Percentiles rank a stretch among this genome's conserved stretches.
phyloP scores from a whole-genome alignment of 2,329 filamentous ascomycete genomes.

The Nemania diffusa region DNA sequence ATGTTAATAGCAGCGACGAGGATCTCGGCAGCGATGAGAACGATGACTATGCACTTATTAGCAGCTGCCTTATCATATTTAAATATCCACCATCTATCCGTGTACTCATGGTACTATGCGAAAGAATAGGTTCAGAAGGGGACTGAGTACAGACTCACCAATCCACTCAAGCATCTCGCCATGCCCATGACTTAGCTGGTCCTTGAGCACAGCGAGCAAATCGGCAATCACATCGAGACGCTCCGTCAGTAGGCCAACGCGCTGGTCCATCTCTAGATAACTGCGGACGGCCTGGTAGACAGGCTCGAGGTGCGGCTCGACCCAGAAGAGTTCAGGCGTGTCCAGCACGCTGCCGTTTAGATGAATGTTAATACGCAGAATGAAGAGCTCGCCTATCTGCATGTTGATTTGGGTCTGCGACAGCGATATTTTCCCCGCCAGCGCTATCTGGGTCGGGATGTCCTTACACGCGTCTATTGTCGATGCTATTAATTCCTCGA shows the following conservation, averaged over 20 bases:
- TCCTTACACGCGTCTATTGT: slow-evolving; percentile 95
- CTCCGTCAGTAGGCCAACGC: slow-evolving; percentile 88
- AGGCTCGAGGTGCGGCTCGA: slow-evolving; percentile 94
- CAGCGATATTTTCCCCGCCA: slow-evolving; percentile 91
- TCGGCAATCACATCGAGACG: slow-evolving; percentile 93
- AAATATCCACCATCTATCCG: neutral
- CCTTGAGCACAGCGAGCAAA: slow-evolving; percentile 90
- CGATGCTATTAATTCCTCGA: slow-evolving; percentile 93
- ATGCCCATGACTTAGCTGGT: slow-evolving; percentile 93
- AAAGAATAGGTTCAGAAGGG: neutral
- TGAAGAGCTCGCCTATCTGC: slow-evolving; percentile 99
- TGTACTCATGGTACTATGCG: too few species aligned
- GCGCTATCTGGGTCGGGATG: slow-evolving; percentile 89
- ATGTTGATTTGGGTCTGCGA: slow-evolving; percentile 95
- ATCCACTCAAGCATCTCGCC: slow-evolving; percentile 92
- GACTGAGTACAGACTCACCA: slow-evolving; percentile 65
- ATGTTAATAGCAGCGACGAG: slow-evolving; percentile 94
- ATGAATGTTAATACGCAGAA: slow-evolving; percentile 97
- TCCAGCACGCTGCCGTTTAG: slow-evolving; percentile 96
- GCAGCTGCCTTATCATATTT: slow-evolving; percentile 4
- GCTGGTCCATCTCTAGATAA: slow-evolving; percentile 98
- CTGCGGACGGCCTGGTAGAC: slow-evolving; percentile 95
- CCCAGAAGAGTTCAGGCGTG: slow-evolving; percentile 98
- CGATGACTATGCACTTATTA: slow-evolving; percentile 73
- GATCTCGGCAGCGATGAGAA: slow-evolving; percentile 95